These are phyloP conservation scores for Annona cherimola DNA, from an alignment of 164 flowering plant species.

Conservation along the genomic window DNA sequence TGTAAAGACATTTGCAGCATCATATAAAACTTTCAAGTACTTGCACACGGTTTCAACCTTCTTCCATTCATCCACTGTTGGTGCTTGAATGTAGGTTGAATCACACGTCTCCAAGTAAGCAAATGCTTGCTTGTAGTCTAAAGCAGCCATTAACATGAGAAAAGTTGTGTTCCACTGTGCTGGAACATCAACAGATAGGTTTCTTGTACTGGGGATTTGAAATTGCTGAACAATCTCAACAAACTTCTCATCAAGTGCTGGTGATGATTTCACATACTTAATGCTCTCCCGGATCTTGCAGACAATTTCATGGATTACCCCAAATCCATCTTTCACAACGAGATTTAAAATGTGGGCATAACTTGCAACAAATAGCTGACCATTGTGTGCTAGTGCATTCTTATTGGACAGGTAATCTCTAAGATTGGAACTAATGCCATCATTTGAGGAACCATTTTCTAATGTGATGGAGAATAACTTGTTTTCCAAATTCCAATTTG, in stretches of 20 bases:
- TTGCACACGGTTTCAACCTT: constrained; percentile 51
- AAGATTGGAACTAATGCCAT: constrained; percentile 39
- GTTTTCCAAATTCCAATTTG: constrained; percentile 59
- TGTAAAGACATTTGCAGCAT: constrained; percentile 53
- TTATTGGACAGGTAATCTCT: constrained; percentile 47
- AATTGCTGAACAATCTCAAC: constrained; percentile 58
- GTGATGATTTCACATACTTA: constrained; percentile 62
- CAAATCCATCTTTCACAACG: constrained; percentile 55
- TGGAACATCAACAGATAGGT: constrained; percentile 54
- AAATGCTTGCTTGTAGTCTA: constrained; percentile 78
- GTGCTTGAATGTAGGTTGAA: constrained; percentile 50
- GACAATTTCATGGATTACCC: constrained; percentile 27
- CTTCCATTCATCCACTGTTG: constrained; percentile 76
- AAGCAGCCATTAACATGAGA: constrained; percentile 67
- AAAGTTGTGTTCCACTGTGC: constrained; percentile 81
- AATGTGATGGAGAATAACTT: constrained; percentile 55
- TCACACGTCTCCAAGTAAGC: constrained; percentile 67
- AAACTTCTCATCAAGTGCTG: constrained; percentile 47
- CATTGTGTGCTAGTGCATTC: constrained; percentile 44
- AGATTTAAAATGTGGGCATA: constrained; percentile 50
- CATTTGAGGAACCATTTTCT: constrained; percentile 39
- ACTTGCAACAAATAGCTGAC: constrained; percentile 56
- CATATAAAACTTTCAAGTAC: constrained; percentile 53
- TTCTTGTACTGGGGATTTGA: constrained; percentile 59
- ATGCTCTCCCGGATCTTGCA: constrained; percentile 62